These are phyloP conservation scores for Phytophthora constricta DNA, from an alignment of 352 stramenopile genomes.

Conservation along the genomic window DNA sequence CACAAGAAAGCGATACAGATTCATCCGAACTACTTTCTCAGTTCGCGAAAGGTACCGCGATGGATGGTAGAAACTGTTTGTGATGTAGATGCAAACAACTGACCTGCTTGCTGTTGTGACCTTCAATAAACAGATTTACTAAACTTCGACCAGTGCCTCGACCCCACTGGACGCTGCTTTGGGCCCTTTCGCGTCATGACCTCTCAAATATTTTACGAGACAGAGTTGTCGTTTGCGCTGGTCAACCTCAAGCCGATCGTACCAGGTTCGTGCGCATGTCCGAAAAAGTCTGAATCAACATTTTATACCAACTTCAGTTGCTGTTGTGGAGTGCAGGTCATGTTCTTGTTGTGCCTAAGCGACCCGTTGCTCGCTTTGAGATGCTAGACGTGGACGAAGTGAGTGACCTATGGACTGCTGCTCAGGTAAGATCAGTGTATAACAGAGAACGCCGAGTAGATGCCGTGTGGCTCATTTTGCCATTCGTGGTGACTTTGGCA, in stretches of 20 bases:
- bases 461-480: too few relatives aligned
- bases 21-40: conserved; percentile 15
- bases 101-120: not conserved
- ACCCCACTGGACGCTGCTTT: conserved; percentile 44
- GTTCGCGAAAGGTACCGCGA: conserved; percentile 26
- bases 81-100: not conserved
- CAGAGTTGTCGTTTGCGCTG: conserved; percentile 69
- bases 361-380: conserved; percentile 73
- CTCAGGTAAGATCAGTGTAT: too few relatives aligned
- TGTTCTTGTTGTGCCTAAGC: conserved; percentile 89
- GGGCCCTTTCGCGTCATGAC: conserved; percentile 49
- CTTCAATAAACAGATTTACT: conserved; percentile 35
- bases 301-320: not conserved
- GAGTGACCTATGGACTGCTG: conserved; percentile 88
- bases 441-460: too few relatives aligned
- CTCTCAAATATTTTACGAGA: conserved; percentile 71
- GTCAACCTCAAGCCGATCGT: conserved; percentile 96
- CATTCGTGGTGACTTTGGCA: conserved; percentile 11
- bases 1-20: not conserved
- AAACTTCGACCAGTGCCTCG: conserved; percentile 46
- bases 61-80: not conserved
- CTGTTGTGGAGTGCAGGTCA: conserved; percentile 61
- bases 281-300: not conserved
- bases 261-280: conserved; percentile 43
- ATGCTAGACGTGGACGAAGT: conserved; percentile 87